Base-by-base conservation (phyloP, 352 stramenopile species). In the Elongisporangium prolatum region DNA sequence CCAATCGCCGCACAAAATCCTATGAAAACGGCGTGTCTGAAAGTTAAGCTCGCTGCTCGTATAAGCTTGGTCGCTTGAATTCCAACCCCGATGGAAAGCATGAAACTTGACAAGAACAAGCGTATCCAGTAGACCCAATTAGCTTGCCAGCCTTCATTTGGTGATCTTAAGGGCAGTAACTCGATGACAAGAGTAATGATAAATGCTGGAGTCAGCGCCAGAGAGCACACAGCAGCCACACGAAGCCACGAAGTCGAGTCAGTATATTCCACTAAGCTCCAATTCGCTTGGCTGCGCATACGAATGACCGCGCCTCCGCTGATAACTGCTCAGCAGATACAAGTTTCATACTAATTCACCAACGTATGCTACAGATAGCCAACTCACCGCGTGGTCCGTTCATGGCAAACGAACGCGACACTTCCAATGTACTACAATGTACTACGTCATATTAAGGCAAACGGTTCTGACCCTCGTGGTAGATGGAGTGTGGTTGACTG, bases 51-150 rank as follows among this genome's bases (percentile, higher is more conserved):
- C 0, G 56, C 2, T 21, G 38, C 38, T 20, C 21, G 57, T 3
- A 57, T 34, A 8, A 52, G 38, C 10, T 38, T 13, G 8, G 52
- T 57, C 9, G 57, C 17, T 14, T 52, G 6, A 18, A 47, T 34
- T 4, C 40, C 11, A 48, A 28, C 34, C 6, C 21, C 38, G 22
- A 57, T 20, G 9, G 37, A 54, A 3, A 57, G 8, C 4, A 51
- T 4, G 13, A 63, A 51, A 13, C 59, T 21, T 10, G 44, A 63
- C 11, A 28, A 13, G 0, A 17, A 10, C 17, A 59, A 28, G 18
- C 55, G 50, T 25, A 59, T 62, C 61, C 61, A 59, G 20, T 63
- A 63, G 9, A 63, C 21, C 50, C 50, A 54, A 28, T 63, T 63
- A 1, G 24, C 25, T 9, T 50, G 40, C 55, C 50, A 60, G 6